Evolutionary conservation across 2,329 filamentous ascomycete species (phyloP), one percentile per base, ranked within the genome.

Genomic region (Tolypocladium guangdongense): DNA sequence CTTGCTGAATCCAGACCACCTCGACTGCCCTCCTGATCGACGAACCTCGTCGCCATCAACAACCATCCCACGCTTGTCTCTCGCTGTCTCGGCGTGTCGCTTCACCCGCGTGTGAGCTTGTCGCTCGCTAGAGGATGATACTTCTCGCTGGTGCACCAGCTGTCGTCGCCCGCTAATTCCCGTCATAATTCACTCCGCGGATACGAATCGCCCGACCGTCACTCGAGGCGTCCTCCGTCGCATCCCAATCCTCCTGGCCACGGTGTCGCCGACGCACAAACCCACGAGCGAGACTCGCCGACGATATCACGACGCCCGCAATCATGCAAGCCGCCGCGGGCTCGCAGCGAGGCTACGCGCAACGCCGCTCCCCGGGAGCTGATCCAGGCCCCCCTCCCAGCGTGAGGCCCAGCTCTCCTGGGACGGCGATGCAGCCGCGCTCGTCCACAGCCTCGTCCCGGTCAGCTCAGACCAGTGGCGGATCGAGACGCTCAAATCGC

Each of bases 391-490:
- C 77, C 62, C 77, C 81, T 50, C 74, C 78, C 54, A 78, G 73
- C 66, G 72, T 81, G 52, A 76, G 81, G 54, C 73, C 80, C 49
- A 84, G 82, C 64, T 86, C 84, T 51, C 83, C 85, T 36, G 77
- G 75, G 60, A 73, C 82, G 36, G 75, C 74, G 58, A 73, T 81
- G 58, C 83, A 82, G 58, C 74, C 81, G 55, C 82, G 86, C 55
- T 76, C 78, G 33, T 87, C 86, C 10, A 83, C 81, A 47, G 78
- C 82, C 35, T 90, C 87, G 48, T 81, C 85, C 54, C 82, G 84
- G 64, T 83, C 85, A 30, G 67, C 68, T n/a, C 73, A 74, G 57
- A 58, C 63, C 32, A 58, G 43, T 10, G 27, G 63, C 37, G 43
- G 55, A 39, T 64, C 67, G 10, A 62, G 67, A 49, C 63, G 67